phyloP scores from a whole-genome alignment of 164 flowering plant genomes.

The Liquidambar formosana region DNA sequence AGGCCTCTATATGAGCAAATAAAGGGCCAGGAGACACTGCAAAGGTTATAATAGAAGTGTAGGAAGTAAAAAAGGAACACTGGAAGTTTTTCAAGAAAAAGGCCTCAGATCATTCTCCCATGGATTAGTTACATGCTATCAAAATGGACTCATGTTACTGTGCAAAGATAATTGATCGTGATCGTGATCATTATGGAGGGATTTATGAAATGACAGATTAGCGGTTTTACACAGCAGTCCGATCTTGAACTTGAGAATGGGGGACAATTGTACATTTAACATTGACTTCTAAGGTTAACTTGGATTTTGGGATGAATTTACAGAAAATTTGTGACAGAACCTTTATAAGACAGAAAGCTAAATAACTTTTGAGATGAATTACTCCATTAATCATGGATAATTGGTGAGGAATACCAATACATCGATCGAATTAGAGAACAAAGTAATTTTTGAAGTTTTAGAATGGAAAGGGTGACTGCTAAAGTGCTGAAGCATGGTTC shows the following conservation, averaged over 20 bases:
- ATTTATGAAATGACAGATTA: conserved; percentile 1
- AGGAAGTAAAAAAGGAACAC: not conserved
- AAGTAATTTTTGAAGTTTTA: not conserved
- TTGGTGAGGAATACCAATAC: no score
- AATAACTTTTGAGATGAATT: no score
- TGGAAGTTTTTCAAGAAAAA: not conserved
- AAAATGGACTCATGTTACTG: not conserved
- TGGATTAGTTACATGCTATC: not conserved
- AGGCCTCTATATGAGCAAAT: not conserved
- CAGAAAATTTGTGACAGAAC: not conserved
- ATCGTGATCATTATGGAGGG: conserved; percentile 1
- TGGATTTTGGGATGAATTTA: not conserved
- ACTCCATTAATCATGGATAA: no score
- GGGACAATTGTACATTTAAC: no score
- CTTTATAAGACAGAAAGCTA: not conserved
- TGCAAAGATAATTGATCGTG: not conserved
- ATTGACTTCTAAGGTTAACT: not conserved
- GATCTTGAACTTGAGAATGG: not conserved
- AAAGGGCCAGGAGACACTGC: not conserved
- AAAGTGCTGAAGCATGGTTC: not conserved
- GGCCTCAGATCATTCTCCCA: not conserved
- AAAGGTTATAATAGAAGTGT: not conserved
- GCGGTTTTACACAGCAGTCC: not conserved
- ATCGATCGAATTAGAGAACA: no score
- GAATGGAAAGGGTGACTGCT: not conserved